Percentiles rank a stretch among this genome's conserved stretches.
Conservation (phyloP, 2,329 filamentous ascomycete species). For the Corniculantispora saksenae region DNA sequence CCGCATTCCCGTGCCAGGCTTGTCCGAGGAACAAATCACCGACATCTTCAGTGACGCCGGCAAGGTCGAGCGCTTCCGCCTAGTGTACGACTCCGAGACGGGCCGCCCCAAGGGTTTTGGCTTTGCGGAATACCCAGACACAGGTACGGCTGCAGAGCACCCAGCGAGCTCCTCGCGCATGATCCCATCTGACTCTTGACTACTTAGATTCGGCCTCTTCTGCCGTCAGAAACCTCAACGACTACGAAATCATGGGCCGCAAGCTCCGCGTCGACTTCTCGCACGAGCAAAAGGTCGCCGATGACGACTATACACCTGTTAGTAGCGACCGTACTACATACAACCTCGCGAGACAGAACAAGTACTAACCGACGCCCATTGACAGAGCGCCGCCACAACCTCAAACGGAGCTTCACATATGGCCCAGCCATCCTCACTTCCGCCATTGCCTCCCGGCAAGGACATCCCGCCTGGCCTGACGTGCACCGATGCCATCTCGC, state of each 20-base stretch:
- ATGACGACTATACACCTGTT: conserved; percentile 52
- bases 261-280: conserved; percentile 95
- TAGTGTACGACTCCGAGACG: conserved; percentile 95
- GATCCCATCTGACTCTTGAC: neutral
- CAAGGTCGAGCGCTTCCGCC: conserved; percentile 85
- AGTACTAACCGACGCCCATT: neutral
- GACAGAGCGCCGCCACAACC: conserved; percentile 27
- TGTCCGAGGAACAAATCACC: conserved; percentile 93
- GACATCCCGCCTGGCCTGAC: conserved; percentile 81
- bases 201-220: conserved; percentile 75
- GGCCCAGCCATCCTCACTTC: conserved; percentile 57
- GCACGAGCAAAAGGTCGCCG: conserved; percentile 79
- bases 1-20: conserved; percentile 57
- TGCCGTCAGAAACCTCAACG: conserved; percentile 92
- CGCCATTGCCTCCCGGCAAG: conserved; percentile 79
- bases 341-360: conserved; percentile 22
- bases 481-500: conserved; percentile 87
- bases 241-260: conserved; percentile 91
- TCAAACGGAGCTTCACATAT: conserved; percentile 33
- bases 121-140: conserved; percentile 92
- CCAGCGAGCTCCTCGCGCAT: neutral
- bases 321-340: conserved; percentile 20
- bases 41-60: conserved; percentile 91
- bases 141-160: conserved; percentile 55
- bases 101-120: conserved; percentile 95